Percentiles rank a stretch among this genome's conserved stretches.
phyloP scores from a whole-genome alignment of 2,329 filamentous ascomycete species.

The Fusarium euwallaceae region DNA sequence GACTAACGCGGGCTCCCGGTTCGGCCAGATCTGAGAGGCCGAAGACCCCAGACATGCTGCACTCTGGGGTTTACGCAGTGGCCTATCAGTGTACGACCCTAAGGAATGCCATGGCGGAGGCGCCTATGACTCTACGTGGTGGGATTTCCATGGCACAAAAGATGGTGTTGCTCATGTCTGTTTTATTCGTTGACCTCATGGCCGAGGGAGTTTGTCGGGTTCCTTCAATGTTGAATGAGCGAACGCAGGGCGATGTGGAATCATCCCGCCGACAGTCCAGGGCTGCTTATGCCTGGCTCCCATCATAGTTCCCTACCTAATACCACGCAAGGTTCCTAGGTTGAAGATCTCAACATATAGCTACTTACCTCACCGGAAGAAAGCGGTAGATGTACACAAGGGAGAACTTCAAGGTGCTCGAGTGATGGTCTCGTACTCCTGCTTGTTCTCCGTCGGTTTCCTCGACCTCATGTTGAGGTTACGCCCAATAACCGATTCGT shows the following conservation, averaged over 20 bases:
- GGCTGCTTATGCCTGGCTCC: not conserved
- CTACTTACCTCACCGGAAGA: not conserved
- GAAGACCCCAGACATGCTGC: not conserved
- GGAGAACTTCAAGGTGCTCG: conserved; percentile 8
- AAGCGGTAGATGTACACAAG: not conserved
- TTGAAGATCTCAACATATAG: not conserved
- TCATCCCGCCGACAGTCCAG: not conserved
- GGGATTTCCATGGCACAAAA: not conserved
- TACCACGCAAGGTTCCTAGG: not conserved
- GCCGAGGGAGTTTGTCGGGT: conserved; percentile 6
- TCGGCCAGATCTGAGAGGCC: conserved; percentile 11
- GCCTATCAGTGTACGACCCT: conserved; percentile 16
- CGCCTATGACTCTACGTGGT: not conserved
- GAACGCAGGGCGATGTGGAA: not conserved
- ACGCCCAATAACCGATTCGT: conserved; percentile 56
- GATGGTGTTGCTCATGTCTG: conserved; percentile 8
- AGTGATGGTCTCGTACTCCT: conserved; percentile 8
- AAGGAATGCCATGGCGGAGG: conserved; percentile 17
- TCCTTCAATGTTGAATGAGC: conserved; percentile 6
- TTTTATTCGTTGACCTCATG: conserved; percentile 22
- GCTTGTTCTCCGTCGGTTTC: conserved; percentile 6
- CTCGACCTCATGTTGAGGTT: conserved; percentile 49
- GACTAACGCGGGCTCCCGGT: conserved; percentile 5
- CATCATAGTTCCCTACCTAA: not conserved
- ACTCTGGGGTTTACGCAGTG: conserved; percentile 17